Percentiles rank a stretch among this genome's conserved stretches.
These are phyloP conservation scores for Chrysoporthe puriensis DNA, from an alignment of 2,329 filamentous ascomycete species.

Conservation along the genomic window DNA sequence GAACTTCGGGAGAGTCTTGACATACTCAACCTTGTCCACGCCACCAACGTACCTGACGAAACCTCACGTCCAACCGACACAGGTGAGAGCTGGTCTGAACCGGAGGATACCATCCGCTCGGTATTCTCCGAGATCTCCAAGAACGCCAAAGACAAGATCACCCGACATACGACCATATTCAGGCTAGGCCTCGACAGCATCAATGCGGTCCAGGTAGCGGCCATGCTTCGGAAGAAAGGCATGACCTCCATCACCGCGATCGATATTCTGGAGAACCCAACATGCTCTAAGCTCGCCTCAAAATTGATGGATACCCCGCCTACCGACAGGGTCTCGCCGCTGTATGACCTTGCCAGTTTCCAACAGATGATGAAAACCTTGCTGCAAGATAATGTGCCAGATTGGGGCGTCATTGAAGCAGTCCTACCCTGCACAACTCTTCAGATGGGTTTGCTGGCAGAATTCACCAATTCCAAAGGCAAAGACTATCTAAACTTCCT, in stretches of 20 bases:
- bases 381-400: conserved; percentile 33
- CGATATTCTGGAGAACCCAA: conserved; percentile 72
- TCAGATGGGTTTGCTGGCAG: conserved; percentile 78
- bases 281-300: conserved; percentile 44
- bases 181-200: conserved; percentile 92
- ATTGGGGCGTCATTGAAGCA: conserved; percentile 50
- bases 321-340: neutral
- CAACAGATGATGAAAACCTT: conserved; percentile 37
- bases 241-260: conserved; percentile 61
- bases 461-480: conserved; percentile 70
- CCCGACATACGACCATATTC: conserved; percentile 73
- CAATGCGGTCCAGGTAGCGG: conserved; percentile 78
- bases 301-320: neutral
- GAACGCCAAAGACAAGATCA: conserved; percentile 53
- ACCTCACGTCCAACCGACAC: neutral
- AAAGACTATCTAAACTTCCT: conserved; percentile 77
- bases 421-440: conserved; percentile 78
- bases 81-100: conserved; percentile 49
- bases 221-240: conserved; percentile 63
- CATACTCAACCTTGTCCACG: conserved; percentile 10
- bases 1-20: conserved; percentile 14
- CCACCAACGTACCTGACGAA: neutral
- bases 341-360: conserved; percentile 49
- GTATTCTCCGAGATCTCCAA: conserved; percentile 63
- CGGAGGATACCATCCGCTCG: conserved; percentile 57